Evolutionary conservation across 2,329 filamentous ascomycete genomes (phyloP), one percentile per base, ranked within the genome.

Genomic region (Bisporella sp.): DNA sequence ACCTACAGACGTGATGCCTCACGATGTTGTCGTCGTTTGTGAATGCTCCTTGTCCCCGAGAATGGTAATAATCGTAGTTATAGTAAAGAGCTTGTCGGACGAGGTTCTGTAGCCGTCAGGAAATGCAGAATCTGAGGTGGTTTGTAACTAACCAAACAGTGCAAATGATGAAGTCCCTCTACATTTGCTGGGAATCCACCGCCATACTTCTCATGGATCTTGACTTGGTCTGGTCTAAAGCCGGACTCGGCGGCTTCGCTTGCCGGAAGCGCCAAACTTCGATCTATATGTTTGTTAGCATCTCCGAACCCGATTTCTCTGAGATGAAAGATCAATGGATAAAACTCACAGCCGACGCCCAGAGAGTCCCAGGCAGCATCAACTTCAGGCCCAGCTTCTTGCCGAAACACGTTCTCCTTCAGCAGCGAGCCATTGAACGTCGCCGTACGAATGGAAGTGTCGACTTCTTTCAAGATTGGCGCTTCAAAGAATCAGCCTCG

Each of bases 391-490:
- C 72, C 62, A 11, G 60, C 73, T 31, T 66, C 60, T 54, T 71
- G 66, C 21, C 76, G 71, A 56, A 74, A 80, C n/a, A 70, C 61
- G 45, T 73, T 77, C 52, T 76, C 70, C 37, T 77, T 72, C 40
- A 78, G 56, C 13, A 80, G 71, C 0, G 73, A 75, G 3, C 76
- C 76, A 57, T 79, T 78, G 61, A 77, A 79, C 21, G 55, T 62
- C 29, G 72, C 64, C 0, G 60, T 59, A 8, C 67, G 62, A 60
- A 73, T 76, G 8, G 62, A 59, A 4, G 75, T 65, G 29, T 66
- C 59, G 5, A 76, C 62, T 6, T 74, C 68, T 29, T 68, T 65
- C 35, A 68, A 50, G 0, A 72, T 43, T 0, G 69, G 68, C 8
- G 69, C 57, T 60, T 28, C 21, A 35, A 9, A 29, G 31, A 12